Conservation (phyloP, 1,139 yeast species). For the Scheffersomyces titani region DNA sequence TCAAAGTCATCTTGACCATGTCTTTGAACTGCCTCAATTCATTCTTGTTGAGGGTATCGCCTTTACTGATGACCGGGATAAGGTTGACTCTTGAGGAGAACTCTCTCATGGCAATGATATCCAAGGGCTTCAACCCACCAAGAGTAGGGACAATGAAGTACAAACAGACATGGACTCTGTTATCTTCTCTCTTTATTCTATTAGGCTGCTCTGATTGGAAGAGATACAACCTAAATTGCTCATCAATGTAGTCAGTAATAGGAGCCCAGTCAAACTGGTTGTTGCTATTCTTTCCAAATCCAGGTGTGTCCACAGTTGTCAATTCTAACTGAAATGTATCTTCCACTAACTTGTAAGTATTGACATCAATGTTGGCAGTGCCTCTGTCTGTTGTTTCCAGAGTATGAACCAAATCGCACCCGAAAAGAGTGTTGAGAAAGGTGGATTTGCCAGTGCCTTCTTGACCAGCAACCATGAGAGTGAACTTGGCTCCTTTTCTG, state of each 20-base stretch:
- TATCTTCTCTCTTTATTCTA: constrained; percentile 50
- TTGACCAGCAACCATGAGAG: constrained; percentile 75
- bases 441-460: constrained; percentile 84
- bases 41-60: constrained; percentile 60
- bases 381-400: background rate
- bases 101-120: constrained; percentile 68
- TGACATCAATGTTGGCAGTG: constrained; percentile 3
- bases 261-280: constrained; percentile 62
- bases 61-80: constrained; percentile 75
- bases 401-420: constrained; percentile 5
- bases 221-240: constrained; percentile 21
- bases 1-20: constrained; percentile 44
- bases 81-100: constrained; percentile 66
- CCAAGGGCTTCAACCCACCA: constrained; percentile 56
- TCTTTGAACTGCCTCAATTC: constrained; percentile 46
- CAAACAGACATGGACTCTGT: constrained; percentile 74
- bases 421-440: constrained; percentile 56
- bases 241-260: constrained; percentile 57
- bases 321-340: constrained; percentile 15
- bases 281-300: constrained; percentile 41
- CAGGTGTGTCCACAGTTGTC: constrained; percentile 44
- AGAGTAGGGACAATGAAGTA: constrained; percentile 67
- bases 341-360: constrained; percentile 11
- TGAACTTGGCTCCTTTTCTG: constrained; percentile 41
- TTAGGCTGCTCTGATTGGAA: constrained; percentile 55